These are phyloP conservation scores for Tubosaeta brunneosetosa DNA, from an alignment of 768 basidiomycete genomes.

Conservation along the genomic window DNA sequence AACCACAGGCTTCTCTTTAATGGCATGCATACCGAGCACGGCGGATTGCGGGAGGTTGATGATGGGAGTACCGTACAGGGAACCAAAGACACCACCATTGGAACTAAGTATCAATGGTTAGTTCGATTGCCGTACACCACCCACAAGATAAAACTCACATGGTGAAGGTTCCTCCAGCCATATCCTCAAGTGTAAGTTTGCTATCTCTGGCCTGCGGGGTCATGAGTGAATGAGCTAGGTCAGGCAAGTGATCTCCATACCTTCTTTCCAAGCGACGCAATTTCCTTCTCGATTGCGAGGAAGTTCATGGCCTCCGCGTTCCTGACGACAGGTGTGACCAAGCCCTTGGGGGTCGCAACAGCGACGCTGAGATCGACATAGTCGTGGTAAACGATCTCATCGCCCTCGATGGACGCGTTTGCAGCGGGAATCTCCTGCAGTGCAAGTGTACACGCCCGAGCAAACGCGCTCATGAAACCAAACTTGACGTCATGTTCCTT, in stretches of 20 bases:
- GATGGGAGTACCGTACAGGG: constrained; percentile 96
- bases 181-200: constrained; percentile 95
- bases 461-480: constrained; percentile 98
- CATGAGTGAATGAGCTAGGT: constrained; percentile 5
- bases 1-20: constrained; percentile 88
- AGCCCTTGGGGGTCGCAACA: constrained; percentile 94
- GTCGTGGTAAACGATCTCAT: constrained; percentile 89
- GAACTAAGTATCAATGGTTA: constrained; percentile 72
- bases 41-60: constrained; percentile 96
- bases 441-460: constrained; percentile 78
- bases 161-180: constrained; percentile 98
- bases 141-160: constrained; percentile 54
- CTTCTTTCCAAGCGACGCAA: constrained; percentile 88
- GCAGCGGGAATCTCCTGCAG: constrained; percentile 90
- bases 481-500: constrained; percentile 95
- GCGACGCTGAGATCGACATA: constrained; percentile 94
- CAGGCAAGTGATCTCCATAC: constrained; percentile 27
- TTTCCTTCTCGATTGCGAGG: constrained; percentile 90
- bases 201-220: constrained; percentile 70
- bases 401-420: constrained; percentile 92
- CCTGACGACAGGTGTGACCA: constrained; percentile 93
- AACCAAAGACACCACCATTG: constrained; percentile 98
- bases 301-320: constrained; percentile 86
- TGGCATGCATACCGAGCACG: constrained; percentile 94
- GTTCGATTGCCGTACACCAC: not conserved